Evolutionary conservation across 805 yeast genomes (phyloP).

Genomic region (Novakomyces olei): DNA sequence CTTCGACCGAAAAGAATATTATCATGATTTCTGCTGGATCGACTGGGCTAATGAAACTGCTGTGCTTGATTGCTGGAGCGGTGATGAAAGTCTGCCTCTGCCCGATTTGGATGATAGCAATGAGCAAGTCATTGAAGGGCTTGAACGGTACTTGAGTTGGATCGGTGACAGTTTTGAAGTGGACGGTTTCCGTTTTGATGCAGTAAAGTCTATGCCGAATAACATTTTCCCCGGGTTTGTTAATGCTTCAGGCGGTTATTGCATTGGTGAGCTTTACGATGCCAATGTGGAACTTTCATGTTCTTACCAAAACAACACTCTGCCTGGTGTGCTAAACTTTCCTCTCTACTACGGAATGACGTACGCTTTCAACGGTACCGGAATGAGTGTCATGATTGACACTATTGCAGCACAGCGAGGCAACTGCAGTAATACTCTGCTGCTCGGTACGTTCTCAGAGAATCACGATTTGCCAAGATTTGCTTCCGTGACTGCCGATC

Average conservation of each 20-base stretch:
- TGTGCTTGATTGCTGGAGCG: slow-evolving; percentile 5
- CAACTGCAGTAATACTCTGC: background rate
- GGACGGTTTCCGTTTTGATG: slow-evolving; percentile 6
- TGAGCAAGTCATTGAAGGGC: background rate
- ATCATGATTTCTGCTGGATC: slow-evolving; percentile 3
- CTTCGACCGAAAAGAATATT: slow-evolving; percentile 2
- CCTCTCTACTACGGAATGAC: slow-evolving; percentile 1
- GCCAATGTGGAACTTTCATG: background rate
- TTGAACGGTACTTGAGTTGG: background rate
- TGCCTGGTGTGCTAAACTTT: slow-evolving; percentile 5
- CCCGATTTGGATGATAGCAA: slow-evolving; percentile 3
- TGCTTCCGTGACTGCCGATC: slow-evolving; percentile 3
- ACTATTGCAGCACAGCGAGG: background rate
- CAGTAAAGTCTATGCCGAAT: slow-evolving; percentile 3
- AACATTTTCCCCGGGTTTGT: slow-evolving; percentile 1
- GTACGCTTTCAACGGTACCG: slow-evolving; percentile 1
- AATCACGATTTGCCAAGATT: slow-evolving; percentile 6
- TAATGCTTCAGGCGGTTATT: slow-evolving; percentile 2
- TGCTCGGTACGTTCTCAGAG: slow-evolving; percentile 2
- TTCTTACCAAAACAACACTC: slow-evolving; percentile 2
- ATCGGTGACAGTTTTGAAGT: background rate
- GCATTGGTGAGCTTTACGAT: slow-evolving; percentile 4
- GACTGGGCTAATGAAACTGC: slow-evolving; percentile 4
- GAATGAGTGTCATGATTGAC: background rate
- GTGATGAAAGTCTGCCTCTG: slow-evolving; percentile 3